Base-by-base conservation (phyloP, 805 yeast species). In the Starmerella bombicola region DNA sequence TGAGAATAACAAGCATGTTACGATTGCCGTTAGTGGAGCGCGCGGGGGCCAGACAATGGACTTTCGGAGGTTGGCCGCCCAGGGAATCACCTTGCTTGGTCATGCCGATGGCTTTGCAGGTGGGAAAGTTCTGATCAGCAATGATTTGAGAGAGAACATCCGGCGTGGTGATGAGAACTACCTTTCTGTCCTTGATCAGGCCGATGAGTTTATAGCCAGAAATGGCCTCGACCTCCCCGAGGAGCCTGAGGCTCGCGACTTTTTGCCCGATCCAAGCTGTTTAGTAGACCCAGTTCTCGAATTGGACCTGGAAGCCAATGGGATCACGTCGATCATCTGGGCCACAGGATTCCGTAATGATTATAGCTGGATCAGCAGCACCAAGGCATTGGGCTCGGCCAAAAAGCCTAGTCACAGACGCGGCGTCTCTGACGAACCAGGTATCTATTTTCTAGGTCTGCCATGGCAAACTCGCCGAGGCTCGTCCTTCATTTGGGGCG, bases 401-500 rank as follows among this genome's bases (percentile, higher is more conserved):
- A 48, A 44, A 16, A 20, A 24, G 10, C 48, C 50, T 16, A 33
- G 25, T 19, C 50, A 47, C 36, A 32, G 22, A 28, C 48, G 50
- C 10, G 50, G 50, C 8, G 19, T 47, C 9, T 47, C 50, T 3
- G 18, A 16, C 7, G 46, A 47, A 37, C 48, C 50, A 0, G 50
- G 50, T 2, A 30, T 47, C 10, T 47, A 47, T 38, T 47, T 41
- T 40, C 32, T 47, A 7, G 50, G 50, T 5, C 43, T 47, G 6
- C 50, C 50, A 4, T 44, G 50, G 48, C 50, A 44, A 32, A 44
- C 50, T 3, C 31, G 50, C 10, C 43, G 50, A 2, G 50, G 50
- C 4, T 47, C 50, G 3, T 47, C 50, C 24, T 47, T 47, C 20
- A 47, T 47, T n/a, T 47, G 50, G 50, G 50, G 50, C 1, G 50